Base-by-base conservation (phyloP, 352 stramenopile species). In the Globisporangium ultimum region DNA sequence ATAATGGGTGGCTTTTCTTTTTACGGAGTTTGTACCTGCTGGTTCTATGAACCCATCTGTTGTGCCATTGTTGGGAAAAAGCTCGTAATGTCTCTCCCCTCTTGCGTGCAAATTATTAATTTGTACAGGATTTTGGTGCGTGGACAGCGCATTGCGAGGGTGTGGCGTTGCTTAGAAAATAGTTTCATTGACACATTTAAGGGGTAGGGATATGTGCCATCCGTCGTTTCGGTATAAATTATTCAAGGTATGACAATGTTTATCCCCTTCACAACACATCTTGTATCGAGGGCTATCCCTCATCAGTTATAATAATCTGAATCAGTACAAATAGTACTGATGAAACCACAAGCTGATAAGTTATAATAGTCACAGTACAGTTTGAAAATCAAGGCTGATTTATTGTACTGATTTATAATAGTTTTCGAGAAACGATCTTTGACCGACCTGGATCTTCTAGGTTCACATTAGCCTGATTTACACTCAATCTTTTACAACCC, bases 31-130 rank as follows among this genome's bases (percentile, higher is more conserved):
- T 17, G 28, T 5, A 36, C 28, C 20, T 41, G 38, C 32, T 40
- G 32, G 22, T 58, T 58, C 52, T 58, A 40, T 41, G 20, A 20
- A 22, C 47, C 52, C 52, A 49, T 58, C 32, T 58, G 53, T 58
- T 42, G 53, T 58, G 46, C 53, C 47, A 49, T 58, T 41, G 53
- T 58, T n/a, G 53, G 20, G 12, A 24, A n/a, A n/a, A 36, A 22
- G 40, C 12, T 10, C 36, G 34, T 18, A 34, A 18, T 12, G 48
- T 32, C 24, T 47, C 21, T 47, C 20, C 20, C 22, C 15, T 32
- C 20, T 14, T 17, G 8, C 15, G 21, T 41, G 15, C 9, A 1
- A 21, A n/a, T 14, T 14, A 58, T 58, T 40, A 6, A 42, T 1
- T 58, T 7, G 7, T 22, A 42, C 8, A 42, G 53, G 53, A 28